Evolutionary conservation across 768 basidiomycete species (phyloP), one percentile per base, ranked within the genome.

Genomic region (Leucocoprinus sp.): DNA sequence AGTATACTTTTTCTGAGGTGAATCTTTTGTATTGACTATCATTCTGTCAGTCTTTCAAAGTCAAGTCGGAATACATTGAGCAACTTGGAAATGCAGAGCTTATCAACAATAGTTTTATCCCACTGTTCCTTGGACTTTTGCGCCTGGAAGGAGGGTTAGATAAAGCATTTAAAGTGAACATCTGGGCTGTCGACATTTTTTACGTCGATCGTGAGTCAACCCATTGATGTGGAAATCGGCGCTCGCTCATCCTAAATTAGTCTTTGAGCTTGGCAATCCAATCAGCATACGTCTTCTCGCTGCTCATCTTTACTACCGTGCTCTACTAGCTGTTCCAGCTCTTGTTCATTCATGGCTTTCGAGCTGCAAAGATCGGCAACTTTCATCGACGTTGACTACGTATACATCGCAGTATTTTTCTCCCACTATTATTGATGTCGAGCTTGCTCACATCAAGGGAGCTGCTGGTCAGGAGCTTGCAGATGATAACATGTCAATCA

Each of bases 401-500:
- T 93, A 88, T 61, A 95, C 92, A 0, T 80, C 89, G 0, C 71
- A 76, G 14, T 72, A 88, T 65, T 90, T 96, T 67, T 95, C 93
- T 1, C 91, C 93, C 0, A 78, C 88, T 31, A 80, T 99, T 57
- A 86, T 95, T 57, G 72, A 67, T 11, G 71, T 85, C 5, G 93
- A 97, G 57, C 71, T 98, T n/a, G 72, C 78, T 3, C 80, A 78
- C 33, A 73, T 93, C 42, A 78, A 75, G 51, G 70, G 70, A 22
- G 71, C 80, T 8, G 71, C 70, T 28, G 64, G 66, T 7, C 66
- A 73, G n/a, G 76, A 76, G 46, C 66, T 87, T 26, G 63, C 69
- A 1, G 88, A 89, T 54, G 91, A 93, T 52, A 84, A 80, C 49
- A 65, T 97, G 48, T 75, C 74, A 7, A 67, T 98, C 62, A 91